Conservation (phyloP, 192 early-diverging fungal genomes). For the Umbelopsis vinacea region DNA sequence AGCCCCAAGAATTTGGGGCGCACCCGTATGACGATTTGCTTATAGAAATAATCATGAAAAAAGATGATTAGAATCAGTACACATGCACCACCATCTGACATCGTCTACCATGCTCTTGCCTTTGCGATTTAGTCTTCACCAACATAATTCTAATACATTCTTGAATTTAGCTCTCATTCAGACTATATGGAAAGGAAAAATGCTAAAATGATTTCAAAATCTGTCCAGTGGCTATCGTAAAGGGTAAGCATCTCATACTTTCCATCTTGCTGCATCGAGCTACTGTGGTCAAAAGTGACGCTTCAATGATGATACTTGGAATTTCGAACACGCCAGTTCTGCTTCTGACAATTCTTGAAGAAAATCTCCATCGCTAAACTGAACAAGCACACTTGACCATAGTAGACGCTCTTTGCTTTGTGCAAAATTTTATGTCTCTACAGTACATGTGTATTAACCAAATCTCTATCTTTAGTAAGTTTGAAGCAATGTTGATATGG, state of each 20-base stretch:
- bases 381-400: constrained; percentile 4
- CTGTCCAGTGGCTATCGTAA: not conserved
- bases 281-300: not conserved
- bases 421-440: too few relatives aligned
- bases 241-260: not conserved
- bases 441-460: too few relatives aligned
- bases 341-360: constrained; percentile 21
- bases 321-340: constrained; percentile 24
- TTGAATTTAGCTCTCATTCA: not conserved
- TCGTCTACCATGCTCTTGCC: constrained; percentile 9
- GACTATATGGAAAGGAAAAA: not conserved
- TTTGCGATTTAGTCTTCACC: not conserved
- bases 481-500: too few relatives aligned
- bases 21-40: constrained; percentile 17
- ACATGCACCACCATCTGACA: constrained; percentile 24
- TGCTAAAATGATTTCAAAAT: too few relatives aligned
- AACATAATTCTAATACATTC: not conserved
- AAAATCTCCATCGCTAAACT: constrained; percentile 11
- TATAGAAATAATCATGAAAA: constrained; percentile 22
- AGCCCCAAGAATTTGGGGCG: not conserved
- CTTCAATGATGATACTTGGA: constrained; percentile 20
- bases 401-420: not conserved
- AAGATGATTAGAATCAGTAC: constrained; percentile 2
- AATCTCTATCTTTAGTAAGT: too few relatives aligned
- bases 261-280: not conserved